Evolutionary conservation across 352 stramenopile genomes (phyloP).

Genomic region (Phytopythium delawarense): DNA sequence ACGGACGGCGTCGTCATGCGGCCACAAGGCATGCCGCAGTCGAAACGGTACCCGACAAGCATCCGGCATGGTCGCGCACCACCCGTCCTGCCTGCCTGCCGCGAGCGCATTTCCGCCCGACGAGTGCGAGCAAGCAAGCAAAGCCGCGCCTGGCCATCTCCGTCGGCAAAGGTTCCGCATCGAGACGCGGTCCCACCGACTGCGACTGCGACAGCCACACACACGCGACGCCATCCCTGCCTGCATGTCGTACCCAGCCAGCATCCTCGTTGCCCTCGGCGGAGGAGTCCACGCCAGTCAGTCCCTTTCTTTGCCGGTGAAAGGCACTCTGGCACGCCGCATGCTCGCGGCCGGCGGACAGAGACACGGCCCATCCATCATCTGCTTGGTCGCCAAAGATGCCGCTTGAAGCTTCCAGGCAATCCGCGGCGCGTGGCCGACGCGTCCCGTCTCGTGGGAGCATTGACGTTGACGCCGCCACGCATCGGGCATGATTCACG

Average conservation of each 20-base stretch:
- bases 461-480: neutral
- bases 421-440: neutral
- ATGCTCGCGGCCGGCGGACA: neutral
- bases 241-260: neutral
- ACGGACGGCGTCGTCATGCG: neutral
- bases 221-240: neutral
- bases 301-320: conserved; percentile 1
- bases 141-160: neutral
- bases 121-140: conserved; percentile 2
- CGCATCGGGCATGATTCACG: neutral
- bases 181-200: neutral
- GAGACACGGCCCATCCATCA: conserved; percentile 1
- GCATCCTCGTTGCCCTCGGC: neutral
- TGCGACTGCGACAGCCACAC: neutral
- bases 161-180: neutral
- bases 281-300: neutral
- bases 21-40: too few relatives aligned
- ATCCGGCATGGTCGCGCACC: neutral
- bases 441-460: neutral
- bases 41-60: too few relatives aligned
- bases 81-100: neutral
- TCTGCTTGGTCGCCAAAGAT: neutral
- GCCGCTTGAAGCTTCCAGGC: neutral
- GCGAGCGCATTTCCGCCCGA: neutral
- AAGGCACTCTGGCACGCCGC: neutral